phyloP scores from a whole-genome alignment of 495 filamentous ascomycete species.

The Aspergillus olivimuriae region DNA sequence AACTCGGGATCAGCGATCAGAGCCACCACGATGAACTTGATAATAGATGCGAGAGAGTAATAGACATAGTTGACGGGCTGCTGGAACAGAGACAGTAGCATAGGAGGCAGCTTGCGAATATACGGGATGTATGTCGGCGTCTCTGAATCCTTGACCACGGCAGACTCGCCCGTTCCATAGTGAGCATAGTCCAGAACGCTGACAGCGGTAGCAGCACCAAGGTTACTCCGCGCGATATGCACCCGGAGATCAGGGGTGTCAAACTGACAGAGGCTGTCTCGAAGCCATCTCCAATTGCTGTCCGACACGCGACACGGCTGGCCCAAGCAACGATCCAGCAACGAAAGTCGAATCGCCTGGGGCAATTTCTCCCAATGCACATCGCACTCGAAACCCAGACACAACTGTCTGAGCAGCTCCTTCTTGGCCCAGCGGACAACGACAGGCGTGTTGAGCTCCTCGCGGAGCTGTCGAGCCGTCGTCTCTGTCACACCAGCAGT shows the following conservation, averaged over 20 bases:
- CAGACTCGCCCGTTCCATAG: slow-evolving; percentile 27
- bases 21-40: slow-evolving; percentile 51
- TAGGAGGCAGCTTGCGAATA: slow-evolving; percentile 21
- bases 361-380: slow-evolving; percentile 39
- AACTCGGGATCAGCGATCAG: slow-evolving; percentile 52
- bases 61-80: slow-evolving; percentile 28
- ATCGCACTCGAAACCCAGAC: slow-evolving; percentile 37
- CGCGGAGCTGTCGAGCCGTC: slow-evolving; percentile 30
- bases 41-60: slow-evolving; percentile 30
- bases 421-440: slow-evolving; percentile 38
- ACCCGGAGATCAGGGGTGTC: slow-evolving; percentile 27
- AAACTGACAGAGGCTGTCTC: slow-evolving; percentile 29
- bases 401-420: slow-evolving; percentile 36
- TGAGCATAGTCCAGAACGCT: slow-evolving; percentile 36
- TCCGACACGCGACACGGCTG: slow-evolving; percentile 21
- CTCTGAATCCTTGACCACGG: slow-evolving; percentile 22
- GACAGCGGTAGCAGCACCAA: slow-evolving; percentile 33
- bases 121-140: slow-evolving; percentile 28
- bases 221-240: slow-evolving; percentile 37
- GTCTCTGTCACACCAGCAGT: slow-evolving; percentile 32
- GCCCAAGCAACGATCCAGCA: slow-evolving; percentile 36
- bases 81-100: slow-evolving; percentile 20
- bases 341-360: slow-evolving; percentile 23
- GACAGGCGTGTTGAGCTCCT: slow-evolving; percentile 25
- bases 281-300: slow-evolving; percentile 27